Base-by-base conservation (phyloP, 2,329 filamentous ascomycete species). In the Clonostachys solani region DNA sequence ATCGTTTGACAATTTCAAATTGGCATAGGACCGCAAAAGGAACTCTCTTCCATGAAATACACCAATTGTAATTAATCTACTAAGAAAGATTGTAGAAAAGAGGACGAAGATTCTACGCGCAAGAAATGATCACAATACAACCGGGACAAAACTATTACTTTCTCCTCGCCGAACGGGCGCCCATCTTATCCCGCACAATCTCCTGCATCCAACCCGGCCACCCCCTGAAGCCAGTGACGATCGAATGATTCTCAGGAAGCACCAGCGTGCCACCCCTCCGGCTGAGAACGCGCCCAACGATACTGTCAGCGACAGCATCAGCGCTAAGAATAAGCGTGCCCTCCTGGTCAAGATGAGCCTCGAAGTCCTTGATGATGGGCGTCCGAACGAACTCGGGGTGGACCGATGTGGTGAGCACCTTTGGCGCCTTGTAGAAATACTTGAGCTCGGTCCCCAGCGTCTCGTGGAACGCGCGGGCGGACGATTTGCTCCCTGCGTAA, bases 391-490 rank as follows among this genome's bases (percentile, higher is more conserved):
- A 55, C 44, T 49, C 60, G 60, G 80, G 83, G 51, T 78, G 80
- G 46, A 87, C 73, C 5, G 83, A 55, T 6, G 86, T 74, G 2
- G 82, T 85, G 35, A 83, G 68, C n/a, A 87, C 78, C 41, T 72
- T 72, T 0, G 74, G 75, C 2, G 82, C 82, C 33, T 76, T 70
- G 60, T 86, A 84, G 7, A 73, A 62, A 8, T 74, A 76, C 33
- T 65, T 65, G 40, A 84, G 60, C 59, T 84, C 81, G 1, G 71
- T 66, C 2, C 70, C 64, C 2, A 84, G 62, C 0, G 71, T 83
- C 60, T 88, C 83, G 59, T 87, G 83, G 64, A 88, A 83, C 3
- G 78, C 66, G 5, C 84, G 62, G 2, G 81, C 77, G 0, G 80
- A 82, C 2, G 83, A 75, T 65, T 88, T 88, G 49, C 73, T 77